Base-by-base conservation (phyloP, 1,284 basidiomycete genomes). In the Leccinum holopus region DNA sequence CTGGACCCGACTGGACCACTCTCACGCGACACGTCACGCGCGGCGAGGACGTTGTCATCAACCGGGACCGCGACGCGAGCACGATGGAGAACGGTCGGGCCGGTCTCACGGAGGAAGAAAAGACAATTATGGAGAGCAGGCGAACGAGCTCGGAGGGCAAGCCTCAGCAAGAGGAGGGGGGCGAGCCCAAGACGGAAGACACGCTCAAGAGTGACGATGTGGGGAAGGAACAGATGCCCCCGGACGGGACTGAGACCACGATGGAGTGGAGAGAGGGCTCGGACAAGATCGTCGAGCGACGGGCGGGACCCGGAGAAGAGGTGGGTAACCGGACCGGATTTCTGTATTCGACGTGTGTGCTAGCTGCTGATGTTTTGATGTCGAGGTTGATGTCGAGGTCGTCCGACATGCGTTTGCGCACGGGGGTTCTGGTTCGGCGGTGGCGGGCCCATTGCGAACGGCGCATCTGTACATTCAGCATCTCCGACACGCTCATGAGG, bases 1-100 rank as follows among this genome's bases (percentile, higher is more conserved):
- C 74, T 4, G 77, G 70, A 53, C 86, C 89, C 4, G 87, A 88
- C 49, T 92, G 95, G 95, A 84, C 91, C 11, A 87, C 85, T 52
- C 86, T 91, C 66, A 88, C 89, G n/a, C 82, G 86, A 47, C 81
- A 86, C 25, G 84, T 94, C 39, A 78, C 80, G 1, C 85, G 86
- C 10, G 84, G 81, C 55, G 84, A 90, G 60, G 87, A 91, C 58
- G 88, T 96, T 62, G 82, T 92, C 52, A 90, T 96, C 72, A 97
- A 97, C 71, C 84, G 92, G 44, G 77, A 78, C 57, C 65, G 54
- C 56, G 91, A 94, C 73, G 55, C 51, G 18, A 80, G 71, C 56
- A 75, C 72, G 5, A 77, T 84, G 77, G 84, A 86, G 70, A 77
- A 79, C 5, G 86, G 86, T 7, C 80, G 80, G 59, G 71, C 65